Evolutionary conservation across 2,329 filamentous ascomycete species (phyloP).

Genomic region (Esteya vermicola): DNA sequence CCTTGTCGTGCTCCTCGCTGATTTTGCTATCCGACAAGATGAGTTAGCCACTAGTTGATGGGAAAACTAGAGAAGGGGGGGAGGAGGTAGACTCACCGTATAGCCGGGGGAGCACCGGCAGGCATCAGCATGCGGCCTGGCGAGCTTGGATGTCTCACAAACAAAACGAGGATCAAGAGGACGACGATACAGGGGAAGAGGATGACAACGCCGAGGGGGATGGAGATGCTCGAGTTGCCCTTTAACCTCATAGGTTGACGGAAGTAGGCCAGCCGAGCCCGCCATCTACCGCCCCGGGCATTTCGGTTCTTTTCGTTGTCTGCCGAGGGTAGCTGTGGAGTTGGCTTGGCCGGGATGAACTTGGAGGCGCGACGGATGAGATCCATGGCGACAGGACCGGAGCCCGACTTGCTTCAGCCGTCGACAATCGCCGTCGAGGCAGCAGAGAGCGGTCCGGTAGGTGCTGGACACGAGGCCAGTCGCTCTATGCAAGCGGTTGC

Average conservation of each 20-base stretch:
- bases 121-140: slow-evolving; percentile 76
- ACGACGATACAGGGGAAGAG: slow-evolving; percentile 86
- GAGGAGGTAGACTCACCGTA: slow-evolving; percentile 50
- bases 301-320: slow-evolving; percentile 35
- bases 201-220: slow-evolving; percentile 83
- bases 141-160: slow-evolving; percentile 75
- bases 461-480: too few species aligned
- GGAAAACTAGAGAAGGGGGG: neutral
- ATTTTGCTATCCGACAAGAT: slow-evolving; percentile 54
- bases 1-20: slow-evolving; percentile 92
- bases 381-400: slow-evolving; percentile 32
- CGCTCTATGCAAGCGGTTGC: too few species aligned
- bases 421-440: neutral
- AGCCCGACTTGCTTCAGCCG: neutral
- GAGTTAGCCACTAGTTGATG: too few species aligned
- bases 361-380: slow-evolving; percentile 40
- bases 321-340: slow-evolving; percentile 30
- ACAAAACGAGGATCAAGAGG: slow-evolving; percentile 77
- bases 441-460: neutral
- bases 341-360: slow-evolving; percentile 28
- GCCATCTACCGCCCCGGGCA: slow-evolving; percentile 23
- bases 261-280: slow-evolving; percentile 61
- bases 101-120: slow-evolving; percentile 72
- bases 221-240: slow-evolving; percentile 82
- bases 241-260: slow-evolving; percentile 73